These are phyloP conservation scores for Kalaharituber pfeilii DNA, from an alignment of 2,329 filamentous ascomycete genomes.

Conservation along the genomic window DNA sequence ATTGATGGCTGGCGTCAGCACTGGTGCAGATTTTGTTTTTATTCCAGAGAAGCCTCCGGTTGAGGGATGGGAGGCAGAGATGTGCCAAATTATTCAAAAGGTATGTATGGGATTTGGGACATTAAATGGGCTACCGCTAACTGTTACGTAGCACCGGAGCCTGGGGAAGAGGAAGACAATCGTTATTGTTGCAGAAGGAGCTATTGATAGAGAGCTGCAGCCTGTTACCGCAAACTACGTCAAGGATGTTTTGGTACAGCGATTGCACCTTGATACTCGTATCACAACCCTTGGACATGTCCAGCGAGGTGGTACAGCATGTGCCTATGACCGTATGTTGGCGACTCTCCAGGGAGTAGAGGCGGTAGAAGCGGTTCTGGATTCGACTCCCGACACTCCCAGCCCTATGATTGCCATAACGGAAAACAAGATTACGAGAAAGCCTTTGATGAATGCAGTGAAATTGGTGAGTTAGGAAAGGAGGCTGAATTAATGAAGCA, in stretches of 20 bases:
- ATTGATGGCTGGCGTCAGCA: conserved; percentile 86
- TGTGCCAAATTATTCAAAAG: conserved; percentile 60
- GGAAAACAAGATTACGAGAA: conserved; percentile 92
- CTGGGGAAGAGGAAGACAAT: conserved; percentile 94
- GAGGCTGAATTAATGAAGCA: background rate
- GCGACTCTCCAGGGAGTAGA: conserved; percentile 86
- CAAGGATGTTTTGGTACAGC: conserved; percentile 70
- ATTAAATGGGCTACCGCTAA: conserved; percentile 14
- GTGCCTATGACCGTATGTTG: conserved; percentile 86
- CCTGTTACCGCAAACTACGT: conserved; percentile 69
- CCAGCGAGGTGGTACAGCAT: conserved; percentile 83
- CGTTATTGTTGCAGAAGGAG: conserved; percentile 92
- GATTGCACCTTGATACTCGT: conserved; percentile 67
- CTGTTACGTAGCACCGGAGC: conserved; percentile 49
- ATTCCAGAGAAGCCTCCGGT: conserved; percentile 84
- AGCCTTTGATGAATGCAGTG: conserved; percentile 78
- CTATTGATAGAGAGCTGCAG: conserved; percentile 64
- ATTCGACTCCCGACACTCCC: conserved; percentile 72
- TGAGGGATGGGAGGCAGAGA: conserved; percentile 75
- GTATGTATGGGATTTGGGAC: conserved; percentile 29
- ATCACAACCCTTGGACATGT: conserved; percentile 93
- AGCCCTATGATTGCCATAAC: conserved; percentile 92
- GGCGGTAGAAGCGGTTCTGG: conserved; percentile 77
- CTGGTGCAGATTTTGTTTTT: conserved; percentile 90
- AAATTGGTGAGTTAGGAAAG: conserved; percentile 25